Evolutionary conservation across 768 basidiomycete species (phyloP), one percentile per base, ranked within the genome.

Genomic region (Leccinellum albellum): DNA sequence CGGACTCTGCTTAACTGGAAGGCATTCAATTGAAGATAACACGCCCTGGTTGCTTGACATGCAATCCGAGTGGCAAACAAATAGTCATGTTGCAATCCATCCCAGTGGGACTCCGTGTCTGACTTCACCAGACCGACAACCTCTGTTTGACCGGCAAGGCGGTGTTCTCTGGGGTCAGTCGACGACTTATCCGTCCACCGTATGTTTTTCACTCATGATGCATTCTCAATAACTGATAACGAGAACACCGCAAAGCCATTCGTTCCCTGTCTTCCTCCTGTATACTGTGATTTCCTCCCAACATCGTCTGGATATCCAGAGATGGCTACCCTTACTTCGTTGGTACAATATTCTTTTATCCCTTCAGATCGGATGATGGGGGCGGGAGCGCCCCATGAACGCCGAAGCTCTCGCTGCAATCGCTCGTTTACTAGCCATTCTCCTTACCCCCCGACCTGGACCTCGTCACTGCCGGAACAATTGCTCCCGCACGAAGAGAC

Each of bases 391-490:
- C 17, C 37, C 3, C 21, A 29, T 4, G 9, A n/a, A 4, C 40
- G 6, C 21, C 48, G 1, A 37, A 29, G 24, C 20, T 6, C 54
- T 26, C 1, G 26, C 26, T 6, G 6, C 28, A 28, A 28, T 6
- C 28, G 28, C 28, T 28, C 28, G 28, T 28, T 28, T 28, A 3
- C 33, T 33, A 33, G 15, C 33, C 14, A 33, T 15, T 33, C 14
- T 33, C 33, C 33, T 33, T 46, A 42, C 12, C 26, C 0, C 2
- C 10, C 45, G 0, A 33, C 2, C 13, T 53, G 50, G 17, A 28
- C 59, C 13, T 32, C 21, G 3, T 60, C 64, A 2, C 6, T 49
- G 2, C 61, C 54, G 1, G 26, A 49, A 1, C 29, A 47, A 17
- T 1, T 31, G 0, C 4, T 8, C 15, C 20, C 24, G 1, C 29